Evolutionary conservation across 345 rosid genomes (phyloP).

Genomic region (Brassica carinata): DNA sequence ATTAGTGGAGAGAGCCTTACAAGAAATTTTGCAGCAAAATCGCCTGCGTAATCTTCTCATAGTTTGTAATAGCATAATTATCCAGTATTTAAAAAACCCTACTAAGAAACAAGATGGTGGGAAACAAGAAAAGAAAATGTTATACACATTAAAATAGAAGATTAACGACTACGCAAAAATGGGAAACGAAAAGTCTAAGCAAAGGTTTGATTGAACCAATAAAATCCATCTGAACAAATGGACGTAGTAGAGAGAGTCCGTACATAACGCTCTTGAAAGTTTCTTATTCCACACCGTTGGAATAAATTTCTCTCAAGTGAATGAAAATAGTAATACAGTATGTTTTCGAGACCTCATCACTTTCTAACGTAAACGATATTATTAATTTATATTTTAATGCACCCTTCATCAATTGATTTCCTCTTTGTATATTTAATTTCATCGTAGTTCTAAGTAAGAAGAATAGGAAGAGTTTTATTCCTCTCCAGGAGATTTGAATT

Average conservation of each 20-base stretch:
- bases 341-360: background rate
- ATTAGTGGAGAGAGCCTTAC: no score
- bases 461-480: background rate
- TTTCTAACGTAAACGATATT: background rate
- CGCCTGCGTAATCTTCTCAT: no score
- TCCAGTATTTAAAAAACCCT: no score
- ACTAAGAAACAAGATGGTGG: background rate
- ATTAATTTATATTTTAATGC: background rate
- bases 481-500: conserved; percentile 4
- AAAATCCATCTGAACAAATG: conserved; percentile 36
- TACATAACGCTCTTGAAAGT: conserved; percentile 45
- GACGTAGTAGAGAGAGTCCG: conserved; percentile 46
- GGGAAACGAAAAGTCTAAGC: conserved; percentile 18
- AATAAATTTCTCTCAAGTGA: background rate
- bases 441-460: background rate
- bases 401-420: background rate
- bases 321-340: background rate
- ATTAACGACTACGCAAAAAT: conserved; percentile 10
- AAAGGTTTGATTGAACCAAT: conserved; percentile 12
- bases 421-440: background rate
- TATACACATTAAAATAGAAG: background rate
- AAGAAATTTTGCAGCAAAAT: no score
- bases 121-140: background rate
- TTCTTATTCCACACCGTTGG: conserved; percentile 44
- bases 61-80: no score